phyloP scores from a whole-genome alignment of 148 eudicot species.

The Camellia japonica region DNA sequence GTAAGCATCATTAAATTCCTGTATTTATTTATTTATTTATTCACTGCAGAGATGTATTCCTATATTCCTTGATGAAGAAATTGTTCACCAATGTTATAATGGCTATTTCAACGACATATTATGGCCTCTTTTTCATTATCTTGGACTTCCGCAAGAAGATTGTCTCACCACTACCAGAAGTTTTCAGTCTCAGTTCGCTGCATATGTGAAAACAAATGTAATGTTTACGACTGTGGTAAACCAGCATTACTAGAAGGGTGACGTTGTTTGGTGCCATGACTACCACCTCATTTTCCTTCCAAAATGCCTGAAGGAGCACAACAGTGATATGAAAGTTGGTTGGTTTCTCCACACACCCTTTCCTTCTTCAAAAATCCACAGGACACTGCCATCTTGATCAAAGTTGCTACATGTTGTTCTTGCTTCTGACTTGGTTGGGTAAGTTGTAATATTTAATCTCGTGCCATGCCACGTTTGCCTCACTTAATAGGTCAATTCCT shows the following conservation, averaged over 20 bases:
- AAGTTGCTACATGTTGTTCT: conserved; percentile 75
- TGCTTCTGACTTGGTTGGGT: conserved; percentile 92
- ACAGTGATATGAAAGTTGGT: conserved; percentile 81
- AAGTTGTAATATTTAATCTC: conserved; percentile 18
- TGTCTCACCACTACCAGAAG: too few relatives aligned
- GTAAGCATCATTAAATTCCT: too few relatives aligned
- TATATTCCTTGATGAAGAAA: too few relatives aligned
- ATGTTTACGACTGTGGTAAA: too few relatives aligned
- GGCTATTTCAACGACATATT: too few relatives aligned
- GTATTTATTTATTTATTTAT: too few relatives aligned
- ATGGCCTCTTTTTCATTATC: too few relatives aligned
- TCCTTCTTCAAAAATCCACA: conserved; percentile 91
- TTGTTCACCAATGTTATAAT: too few relatives aligned
- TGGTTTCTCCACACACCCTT: conserved; percentile 96
- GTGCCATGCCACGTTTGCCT: neutral
- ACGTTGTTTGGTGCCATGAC: conserved; percentile 95
- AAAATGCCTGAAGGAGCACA: conserved; percentile 61
- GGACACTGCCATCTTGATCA: conserved; percentile 87
- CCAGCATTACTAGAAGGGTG: conserved; percentile 78
- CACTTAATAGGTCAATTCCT: neutral
- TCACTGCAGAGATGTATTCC: too few relatives aligned
- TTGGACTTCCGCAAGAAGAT: too few relatives aligned
- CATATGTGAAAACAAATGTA: too few relatives aligned
- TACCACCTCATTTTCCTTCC: conserved; percentile 96
- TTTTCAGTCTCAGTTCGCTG: too few relatives aligned